These are phyloP conservation scores for Verbascum thapsus DNA, from an alignment of 257 asterid species.

Conservation along the genomic window DNA sequence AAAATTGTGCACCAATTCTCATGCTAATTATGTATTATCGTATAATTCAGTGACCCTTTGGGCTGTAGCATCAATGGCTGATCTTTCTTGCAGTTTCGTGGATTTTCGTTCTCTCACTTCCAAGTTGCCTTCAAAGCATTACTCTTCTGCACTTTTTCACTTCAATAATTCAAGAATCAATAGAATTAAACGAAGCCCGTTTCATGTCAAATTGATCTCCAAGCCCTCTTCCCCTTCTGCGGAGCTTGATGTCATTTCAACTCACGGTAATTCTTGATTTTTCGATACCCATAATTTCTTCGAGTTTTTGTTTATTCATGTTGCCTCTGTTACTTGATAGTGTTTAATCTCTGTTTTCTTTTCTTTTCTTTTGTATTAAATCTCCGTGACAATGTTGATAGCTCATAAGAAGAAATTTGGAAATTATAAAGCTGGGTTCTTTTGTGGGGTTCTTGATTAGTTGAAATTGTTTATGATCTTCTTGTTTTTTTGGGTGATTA, in stretches of 20 bases:
- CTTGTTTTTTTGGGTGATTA: slow-evolving; percentile 28
- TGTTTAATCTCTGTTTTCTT: background rate
- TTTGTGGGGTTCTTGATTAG: slow-evolving; percentile 14
- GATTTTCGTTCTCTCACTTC: slow-evolving; percentile 36
- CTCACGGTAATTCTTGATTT: slow-evolving; percentile 48
- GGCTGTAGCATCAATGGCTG: slow-evolving; percentile 41
- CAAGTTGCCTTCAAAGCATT: slow-evolving; percentile 43
- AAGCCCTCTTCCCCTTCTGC: slow-evolving; percentile 40
- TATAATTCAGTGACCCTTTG: slow-evolving; percentile 16
- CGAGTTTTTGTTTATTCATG: background rate
- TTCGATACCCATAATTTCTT: background rate
- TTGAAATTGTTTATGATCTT: slow-evolving; percentile 30
- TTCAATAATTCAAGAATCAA: slow-evolving; percentile 35
- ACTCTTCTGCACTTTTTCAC: slow-evolving; percentile 28
- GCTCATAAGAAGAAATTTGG: background rate
- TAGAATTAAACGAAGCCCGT: slow-evolving; percentile 34
- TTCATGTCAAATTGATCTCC: slow-evolving; percentile 40
- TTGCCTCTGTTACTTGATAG: background rate
- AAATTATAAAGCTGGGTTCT: background rate
- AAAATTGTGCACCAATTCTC: no score
- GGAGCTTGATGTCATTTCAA: slow-evolving; percentile 51
- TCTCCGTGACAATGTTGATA: background rate
- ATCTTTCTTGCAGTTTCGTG: slow-evolving; percentile 38
- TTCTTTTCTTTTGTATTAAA: background rate
- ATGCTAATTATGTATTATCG: slow-evolving; percentile 3